phyloP scores from a whole-genome alignment of 2,329 filamentous ascomycete genomes.

The Ascochyta viciae-villosae region DNA sequence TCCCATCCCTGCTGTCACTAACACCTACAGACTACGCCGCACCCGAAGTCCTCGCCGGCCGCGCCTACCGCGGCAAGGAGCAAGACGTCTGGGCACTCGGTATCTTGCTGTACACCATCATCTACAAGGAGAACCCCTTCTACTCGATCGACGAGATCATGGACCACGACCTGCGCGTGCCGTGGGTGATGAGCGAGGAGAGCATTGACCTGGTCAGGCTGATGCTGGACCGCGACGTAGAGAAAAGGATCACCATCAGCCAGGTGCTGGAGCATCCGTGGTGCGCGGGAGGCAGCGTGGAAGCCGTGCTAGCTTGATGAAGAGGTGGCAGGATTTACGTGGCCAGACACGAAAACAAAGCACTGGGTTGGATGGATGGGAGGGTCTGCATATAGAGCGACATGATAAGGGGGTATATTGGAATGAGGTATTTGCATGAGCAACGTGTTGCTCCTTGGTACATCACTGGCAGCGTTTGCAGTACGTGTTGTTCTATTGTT shows the following conservation, averaged over 20 bases:
- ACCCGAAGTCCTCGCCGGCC: constrained; percentile 93
- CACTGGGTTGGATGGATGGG: background rate
- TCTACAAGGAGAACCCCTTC: constrained; percentile 99
- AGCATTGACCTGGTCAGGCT: constrained; percentile 89
- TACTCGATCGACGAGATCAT: constrained; percentile 99
- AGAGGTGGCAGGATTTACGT: background rate
- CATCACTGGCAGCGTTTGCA: background rate
- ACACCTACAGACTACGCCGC: constrained; percentile 83
- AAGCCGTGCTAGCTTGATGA: constrained; percentile 1
- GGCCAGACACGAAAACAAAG: background rate
- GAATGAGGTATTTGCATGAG: background rate
- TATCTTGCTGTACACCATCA: constrained; percentile 96
- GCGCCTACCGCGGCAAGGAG: constrained; percentile 91
- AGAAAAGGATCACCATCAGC: constrained; percentile 81
- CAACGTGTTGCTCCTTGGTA: background rate
- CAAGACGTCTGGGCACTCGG: constrained; percentile 98
- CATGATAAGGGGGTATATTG: background rate
- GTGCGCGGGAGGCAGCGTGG: constrained; percentile 55
- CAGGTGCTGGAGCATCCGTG: constrained; percentile 91
- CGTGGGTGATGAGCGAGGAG: constrained; percentile 86
- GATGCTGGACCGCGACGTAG: constrained; percentile 92
- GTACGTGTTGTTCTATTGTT: constrained; percentile 11
- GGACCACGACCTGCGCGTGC: constrained; percentile 91
- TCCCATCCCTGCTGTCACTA: background rate
- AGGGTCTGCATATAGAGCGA: constrained; percentile 7